Conservation (phyloP, 176 grass and related monocot species). For the Bolboschoenus planiculmis region DNA sequence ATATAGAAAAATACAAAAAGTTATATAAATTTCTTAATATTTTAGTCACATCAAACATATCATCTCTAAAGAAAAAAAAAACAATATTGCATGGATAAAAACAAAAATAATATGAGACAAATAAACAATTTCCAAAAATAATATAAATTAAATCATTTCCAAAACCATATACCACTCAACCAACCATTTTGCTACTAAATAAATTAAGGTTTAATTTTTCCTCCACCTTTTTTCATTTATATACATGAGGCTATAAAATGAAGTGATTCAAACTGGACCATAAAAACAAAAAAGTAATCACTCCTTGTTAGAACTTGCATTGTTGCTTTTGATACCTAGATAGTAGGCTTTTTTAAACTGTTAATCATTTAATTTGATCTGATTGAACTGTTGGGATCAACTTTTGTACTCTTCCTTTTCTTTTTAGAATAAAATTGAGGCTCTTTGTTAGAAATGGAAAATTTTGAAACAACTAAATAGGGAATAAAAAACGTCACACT, state of each 20-base stretch:
- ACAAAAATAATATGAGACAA: too few relatives aligned
- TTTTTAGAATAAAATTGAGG: neutral
- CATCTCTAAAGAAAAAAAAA: too few relatives aligned
- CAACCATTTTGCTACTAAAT: neutral
- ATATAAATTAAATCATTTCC: neutral
- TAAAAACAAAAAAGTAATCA: neutral
- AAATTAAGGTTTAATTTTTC: neutral
- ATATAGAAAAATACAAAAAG: neutral
- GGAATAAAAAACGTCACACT: too few relatives aligned
- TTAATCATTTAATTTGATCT: neutral
- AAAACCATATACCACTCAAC: neutral
- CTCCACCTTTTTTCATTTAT: neutral
- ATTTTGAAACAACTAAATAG: too few relatives aligned
- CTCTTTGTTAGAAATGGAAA: too few relatives aligned
- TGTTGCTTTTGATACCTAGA: neutral
- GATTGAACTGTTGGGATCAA: neutral
- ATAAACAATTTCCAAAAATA: too few relatives aligned
- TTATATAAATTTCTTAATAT: too few relatives aligned
- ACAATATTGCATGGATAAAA: too few relatives aligned
- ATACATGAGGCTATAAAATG: too few relatives aligned
- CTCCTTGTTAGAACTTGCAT: neutral
- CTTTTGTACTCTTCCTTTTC: neutral
- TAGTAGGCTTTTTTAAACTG: too few relatives aligned
- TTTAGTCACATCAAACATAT: too few relatives aligned
- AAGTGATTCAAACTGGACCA: neutral